Evolutionary conservation across 2,329 filamentous ascomycete species (phyloP), one percentile per base, ranked within the genome.

Genomic region (Botrytis galanthina): DNA sequence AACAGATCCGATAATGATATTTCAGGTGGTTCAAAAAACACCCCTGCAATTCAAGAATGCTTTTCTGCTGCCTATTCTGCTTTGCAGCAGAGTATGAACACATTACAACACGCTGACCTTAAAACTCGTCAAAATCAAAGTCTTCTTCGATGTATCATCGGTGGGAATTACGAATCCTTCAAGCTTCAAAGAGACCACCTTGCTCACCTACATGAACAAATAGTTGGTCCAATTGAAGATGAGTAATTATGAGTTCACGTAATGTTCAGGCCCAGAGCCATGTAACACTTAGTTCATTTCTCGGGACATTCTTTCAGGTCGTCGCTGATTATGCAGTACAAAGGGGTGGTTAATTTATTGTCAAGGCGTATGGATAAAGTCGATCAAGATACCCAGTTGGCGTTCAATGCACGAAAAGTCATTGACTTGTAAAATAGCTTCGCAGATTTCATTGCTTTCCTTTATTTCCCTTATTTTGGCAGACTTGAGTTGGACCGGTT

Each of bases 1-100:
- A 97, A 98, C 81, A 92, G 93, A 74, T 81, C 88, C 0, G 84
- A 87, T 39, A 98, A 98, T 81, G 96, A 99, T 79, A 96, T 99
- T 39, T 91, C 96, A 0, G 94, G 94, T 16, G 95, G 95, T 16
- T 96, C 94, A 0, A 87, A 85, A 63, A 92, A 93, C 76, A 93
- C 92, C 12, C 77, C 82, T 0, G 84, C 88, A 14, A 92, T 98
- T 67, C 84, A 93, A 76, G 81, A 85, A n/a, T 85, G 87, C 20
- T 98, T 99, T 81, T 84, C 87, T 1, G 83, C 89, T 3, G 92
- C 93, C 0, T 88, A 90, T 79, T 79, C 84, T 16, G 81, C 81
- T 3, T 82, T 97, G 26, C 84, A 86, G 64, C 81, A 87, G 5
- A 87, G 88, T 46, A 90, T 95, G 86, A 80, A 78, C 18, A 81